Evolutionary conservation across 2,329 filamentous ascomycete species (phyloP), one percentile per base, ranked within the genome.

Genomic region (Scedosporium boydii): DNA sequence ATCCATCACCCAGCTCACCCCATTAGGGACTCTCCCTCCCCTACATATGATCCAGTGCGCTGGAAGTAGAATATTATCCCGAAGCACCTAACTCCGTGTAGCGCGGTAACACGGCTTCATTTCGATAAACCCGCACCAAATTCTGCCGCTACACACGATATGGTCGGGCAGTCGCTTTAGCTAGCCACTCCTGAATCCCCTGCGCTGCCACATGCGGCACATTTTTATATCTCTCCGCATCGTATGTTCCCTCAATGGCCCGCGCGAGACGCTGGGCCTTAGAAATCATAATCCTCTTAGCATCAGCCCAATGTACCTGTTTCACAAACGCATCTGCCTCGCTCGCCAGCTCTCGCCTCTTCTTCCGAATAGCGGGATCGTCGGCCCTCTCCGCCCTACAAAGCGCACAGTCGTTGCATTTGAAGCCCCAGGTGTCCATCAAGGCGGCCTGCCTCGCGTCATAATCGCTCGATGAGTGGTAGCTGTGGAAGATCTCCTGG

Each of bases 401-500:
- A 9, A 79, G 67, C 21, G 60, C 59, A 63, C 77, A 80, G 3
- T 61, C 61, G 64, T 4, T 38, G 34, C 77, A 80, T 26, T 71
- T 67, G 58, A 79, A 79, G 0, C 74, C 75, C 75, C 76, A 79
- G 2, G 64, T 67, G 4, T 64, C 64, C 62, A 72, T 72, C 64
- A 70, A 65, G 18, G 60, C 63, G 53, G 65, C 63, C 2, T 73
- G 69, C 10, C 62, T 63, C n/a, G 66, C 63, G 46, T 69, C 69
- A 1, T 64, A 53, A 26, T 71, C 67, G 65, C 70, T 70, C 23
- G 74, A 69, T 6, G 72, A 73, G 0, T 72, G 69, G 65, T 77
- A 77, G 64, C 70, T 69, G 63, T 75, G 71, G 48, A 70, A 70
- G 59, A 78, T 67, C 66, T 78, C 76, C 5, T 76, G 70, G 53